phyloP scores from a whole-genome alignment of 2,329 filamentous ascomycete species.

The Talaromyces sp. region DNA sequence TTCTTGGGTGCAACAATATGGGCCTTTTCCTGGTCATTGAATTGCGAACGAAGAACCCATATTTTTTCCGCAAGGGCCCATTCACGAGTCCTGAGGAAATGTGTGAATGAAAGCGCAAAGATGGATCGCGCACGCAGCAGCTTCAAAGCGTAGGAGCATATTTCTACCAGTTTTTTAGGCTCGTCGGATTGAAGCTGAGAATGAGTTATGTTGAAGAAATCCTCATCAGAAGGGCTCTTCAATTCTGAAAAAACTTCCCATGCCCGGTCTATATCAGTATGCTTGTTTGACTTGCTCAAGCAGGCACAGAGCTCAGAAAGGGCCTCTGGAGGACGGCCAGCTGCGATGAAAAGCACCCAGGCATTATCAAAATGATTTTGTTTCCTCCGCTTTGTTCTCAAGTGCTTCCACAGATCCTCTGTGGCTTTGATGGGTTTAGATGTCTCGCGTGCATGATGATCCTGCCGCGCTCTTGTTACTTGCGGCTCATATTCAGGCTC shows the following conservation, averaged over 20 bases:
- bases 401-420: slow-evolving; percentile 12
- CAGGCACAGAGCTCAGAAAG: slow-evolving; percentile 38
- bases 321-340: slow-evolving; percentile 30
- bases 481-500: not conserved
- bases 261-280: slow-evolving; percentile 46
- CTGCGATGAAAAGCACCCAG: slow-evolving; percentile 45
- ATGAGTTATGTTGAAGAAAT: slow-evolving; percentile 50
- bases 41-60: slow-evolving; percentile 26
- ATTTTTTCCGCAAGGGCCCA: slow-evolving; percentile 37
- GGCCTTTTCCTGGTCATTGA: slow-evolving; percentile 1
- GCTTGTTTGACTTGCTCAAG: slow-evolving; percentile 42
- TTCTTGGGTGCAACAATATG: slow-evolving; percentile 17
- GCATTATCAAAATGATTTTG: slow-evolving; percentile 39
- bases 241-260: slow-evolving; percentile 49
- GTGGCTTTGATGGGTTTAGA: slow-evolving; percentile 14
- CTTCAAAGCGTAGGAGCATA: slow-evolving; percentile 46
- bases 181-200: slow-evolving; percentile 47
- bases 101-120: slow-evolving; percentile 34
- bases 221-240: slow-evolving; percentile 40
- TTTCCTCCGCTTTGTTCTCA: slow-evolving; percentile 19
- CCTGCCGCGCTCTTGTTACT: not conserved
- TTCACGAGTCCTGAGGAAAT: slow-evolving; percentile 32
- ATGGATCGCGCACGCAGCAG: slow-evolving; percentile 26
- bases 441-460: not conserved
- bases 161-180: slow-evolving; percentile 40